Conservation (phyloP, 208 protist species). For the Trypanosoma vivax region DNA sequence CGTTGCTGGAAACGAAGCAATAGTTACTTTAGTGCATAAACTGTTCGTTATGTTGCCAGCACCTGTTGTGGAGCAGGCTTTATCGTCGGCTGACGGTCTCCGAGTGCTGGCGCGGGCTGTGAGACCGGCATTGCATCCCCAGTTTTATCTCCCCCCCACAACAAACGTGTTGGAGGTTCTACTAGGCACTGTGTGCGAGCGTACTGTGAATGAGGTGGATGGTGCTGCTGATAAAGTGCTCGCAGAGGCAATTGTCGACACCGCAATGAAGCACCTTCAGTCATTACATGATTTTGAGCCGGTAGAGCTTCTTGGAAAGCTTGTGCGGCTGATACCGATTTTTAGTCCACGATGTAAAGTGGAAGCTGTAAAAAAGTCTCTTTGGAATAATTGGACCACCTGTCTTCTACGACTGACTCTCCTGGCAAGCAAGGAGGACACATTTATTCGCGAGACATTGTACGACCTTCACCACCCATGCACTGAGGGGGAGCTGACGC, state of each 20-base stretch:
- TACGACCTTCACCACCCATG: constrained; percentile 5
- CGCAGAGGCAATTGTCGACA: constrained; percentile 5
- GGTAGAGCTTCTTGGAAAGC: constrained; percentile 9
- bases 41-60: constrained; percentile 7
- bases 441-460: constrained; percentile 6
- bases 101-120: constrained; percentile 3
- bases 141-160: constrained; percentile 12
- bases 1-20: not conserved
- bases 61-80: not conserved
- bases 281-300: not conserved
- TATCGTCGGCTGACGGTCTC: not conserved
- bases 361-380: not conserved
- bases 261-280: not conserved
- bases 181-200: not conserved
- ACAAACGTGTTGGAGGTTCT: constrained; percentile 14
- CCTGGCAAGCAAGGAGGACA: constrained; percentile 1
- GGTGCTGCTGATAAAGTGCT: constrained; percentile 4
- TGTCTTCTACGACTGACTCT: constrained; percentile 7
- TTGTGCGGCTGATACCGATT: constrained; percentile 18
- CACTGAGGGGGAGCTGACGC: not conserved
- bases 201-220: not conserved
- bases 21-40: not conserved
- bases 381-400: constrained; percentile 10
- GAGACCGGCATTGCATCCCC: not conserved
- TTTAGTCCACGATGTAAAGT: not conserved